Percentiles rank a stretch among this genome's conserved stretches.
Evolutionary conservation across 2,329 filamentous ascomycete species (phyloP).

Genomic region (Cordyceps tenuipes): DNA sequence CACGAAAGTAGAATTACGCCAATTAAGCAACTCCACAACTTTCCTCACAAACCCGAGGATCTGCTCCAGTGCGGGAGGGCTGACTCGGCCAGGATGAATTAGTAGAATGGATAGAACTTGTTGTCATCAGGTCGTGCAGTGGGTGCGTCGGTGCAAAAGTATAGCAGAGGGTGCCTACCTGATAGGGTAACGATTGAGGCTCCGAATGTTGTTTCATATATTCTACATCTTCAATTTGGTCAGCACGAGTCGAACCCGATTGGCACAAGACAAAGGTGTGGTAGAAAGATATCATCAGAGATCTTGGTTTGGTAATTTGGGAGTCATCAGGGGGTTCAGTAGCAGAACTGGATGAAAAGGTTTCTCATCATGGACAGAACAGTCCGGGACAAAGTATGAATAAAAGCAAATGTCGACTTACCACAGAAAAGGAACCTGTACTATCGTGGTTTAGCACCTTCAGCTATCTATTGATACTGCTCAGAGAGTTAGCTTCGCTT

Average conservation of each 20-base stretch:
- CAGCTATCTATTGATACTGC: background rate
- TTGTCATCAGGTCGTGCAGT: constrained; percentile 28
- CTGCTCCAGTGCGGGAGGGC: constrained; percentile 63
- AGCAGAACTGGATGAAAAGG: constrained; percentile 63
- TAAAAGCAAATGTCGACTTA: background rate
- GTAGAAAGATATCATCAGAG: constrained; percentile 38
- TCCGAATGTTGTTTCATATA: background rate
- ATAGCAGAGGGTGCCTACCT: background rate
- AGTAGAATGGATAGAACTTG: constrained; percentile 70
- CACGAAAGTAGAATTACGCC: constrained; percentile 56
- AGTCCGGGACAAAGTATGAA: background rate
- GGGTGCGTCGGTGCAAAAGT: background rate
- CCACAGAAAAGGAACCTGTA: background rate
- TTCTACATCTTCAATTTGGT: constrained; percentile 5
- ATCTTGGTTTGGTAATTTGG: constrained; percentile 56
- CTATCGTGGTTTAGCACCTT: background rate
- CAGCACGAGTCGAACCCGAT: background rate
- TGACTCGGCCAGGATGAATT: constrained; percentile 57
- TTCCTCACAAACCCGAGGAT: constrained; percentile 42
- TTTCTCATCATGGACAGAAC: constrained; percentile 53
- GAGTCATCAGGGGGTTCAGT: constrained; percentile 61
- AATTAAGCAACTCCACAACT: constrained; percentile 63
- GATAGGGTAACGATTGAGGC: background rate
- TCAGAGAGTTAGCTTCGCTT: constrained; percentile 1
- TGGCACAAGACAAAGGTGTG: background rate